Percentiles rank a stretch among this genome's conserved stretches.
Evolutionary conservation across 345 rosid genomes (phyloP).

Genomic region (Rhizophora mangle): DNA sequence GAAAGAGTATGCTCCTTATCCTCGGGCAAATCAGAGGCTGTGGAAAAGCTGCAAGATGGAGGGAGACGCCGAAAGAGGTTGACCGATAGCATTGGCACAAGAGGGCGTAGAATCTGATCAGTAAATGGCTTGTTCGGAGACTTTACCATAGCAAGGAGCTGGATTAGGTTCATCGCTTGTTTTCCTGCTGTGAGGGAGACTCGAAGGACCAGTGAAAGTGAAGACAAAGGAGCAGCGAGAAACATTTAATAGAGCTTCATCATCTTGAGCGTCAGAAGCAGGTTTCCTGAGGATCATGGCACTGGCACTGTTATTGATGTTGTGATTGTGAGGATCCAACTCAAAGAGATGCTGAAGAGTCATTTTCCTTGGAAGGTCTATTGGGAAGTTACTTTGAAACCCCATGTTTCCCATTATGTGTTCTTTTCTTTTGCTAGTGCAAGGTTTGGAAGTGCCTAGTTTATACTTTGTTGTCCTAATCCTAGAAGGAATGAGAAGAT

Average conservation of each 20-base stretch:
- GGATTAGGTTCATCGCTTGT: conserved; percentile 46
- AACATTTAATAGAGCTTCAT: conserved; percentile 36
- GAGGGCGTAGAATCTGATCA: conserved; percentile 26
- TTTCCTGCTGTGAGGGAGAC: conserved; percentile 50
- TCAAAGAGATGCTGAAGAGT: conserved; percentile 39
- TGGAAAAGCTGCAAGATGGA: conserved; percentile 27
- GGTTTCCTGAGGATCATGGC: conserved; percentile 15
- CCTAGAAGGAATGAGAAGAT: neutral
- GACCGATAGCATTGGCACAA: conserved; percentile 46
- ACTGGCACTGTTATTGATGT: conserved; percentile 4
- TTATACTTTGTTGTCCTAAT: too few species aligned
- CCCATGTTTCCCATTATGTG: conserved; percentile 31
- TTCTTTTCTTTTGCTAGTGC: neutral
- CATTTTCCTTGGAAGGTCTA: conserved; percentile 30
- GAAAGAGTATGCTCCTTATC: conserved; percentile 44
- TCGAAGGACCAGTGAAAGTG: conserved; percentile 49
- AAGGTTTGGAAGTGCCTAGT: neutral
- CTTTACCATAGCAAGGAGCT: conserved; percentile 39
- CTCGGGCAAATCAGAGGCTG: conserved; percentile 27
- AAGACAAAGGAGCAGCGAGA: conserved; percentile 37
- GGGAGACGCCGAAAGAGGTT: conserved; percentile 62
- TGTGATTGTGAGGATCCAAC: conserved; percentile 26
- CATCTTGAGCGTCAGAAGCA: conserved; percentile 23
- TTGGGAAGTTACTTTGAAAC: conserved; percentile 29
- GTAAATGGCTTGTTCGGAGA: conserved; percentile 31